Percentiles rank a stretch among this genome's conserved stretches.
phyloP scores from a whole-genome alignment of 441 rosid species.

The Adansonia rubrostipa region DNA sequence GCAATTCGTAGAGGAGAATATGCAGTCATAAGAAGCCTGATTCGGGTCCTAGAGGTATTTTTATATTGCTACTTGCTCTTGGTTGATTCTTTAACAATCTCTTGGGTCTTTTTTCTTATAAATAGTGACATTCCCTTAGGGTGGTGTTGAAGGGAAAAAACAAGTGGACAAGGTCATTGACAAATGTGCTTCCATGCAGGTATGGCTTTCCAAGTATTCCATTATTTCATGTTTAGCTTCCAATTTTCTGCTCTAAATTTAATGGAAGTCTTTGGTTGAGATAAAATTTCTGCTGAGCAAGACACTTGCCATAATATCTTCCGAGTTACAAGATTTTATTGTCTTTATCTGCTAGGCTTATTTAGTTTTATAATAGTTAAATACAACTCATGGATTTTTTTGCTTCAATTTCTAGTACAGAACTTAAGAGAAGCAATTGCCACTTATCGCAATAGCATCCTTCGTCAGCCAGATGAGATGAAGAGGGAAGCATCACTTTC shows the following conservation, averaged over 20 bases:
- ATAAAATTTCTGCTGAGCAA: constrained; percentile 1
- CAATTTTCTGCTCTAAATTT: constrained; percentile 16
- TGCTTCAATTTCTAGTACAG: constrained; percentile 50
- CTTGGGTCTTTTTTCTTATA: constrained; percentile 34
- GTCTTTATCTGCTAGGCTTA: constrained; percentile 24
- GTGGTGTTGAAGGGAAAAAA: constrained; percentile 98
- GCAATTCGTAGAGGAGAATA: constrained; percentile 97
- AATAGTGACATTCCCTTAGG: constrained; percentile 54
- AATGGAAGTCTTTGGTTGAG: not conserved
- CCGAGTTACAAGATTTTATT: constrained; percentile 16
- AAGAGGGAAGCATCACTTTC: constrained; percentile 97
- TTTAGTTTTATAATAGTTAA: constrained; percentile 16
- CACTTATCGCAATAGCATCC: constrained; percentile 87
- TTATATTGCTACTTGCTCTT: constrained; percentile 23
- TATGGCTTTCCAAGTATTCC: constrained; percentile 37
- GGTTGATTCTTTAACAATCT: constrained; percentile 31
- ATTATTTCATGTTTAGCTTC: constrained; percentile 26
- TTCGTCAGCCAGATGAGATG: constrained; percentile 99
- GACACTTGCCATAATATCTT: not conserved
- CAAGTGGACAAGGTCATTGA: constrained; percentile 99
- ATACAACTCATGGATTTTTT: constrained; percentile 33
- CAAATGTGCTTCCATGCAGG: constrained; percentile 99
- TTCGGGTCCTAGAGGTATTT: constrained; percentile 91
- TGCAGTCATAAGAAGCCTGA: constrained; percentile 90
- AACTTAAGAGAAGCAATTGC: constrained; percentile 98